Evolutionary conservation across 164 flowering plant species (phyloP).

Genomic region (Brasenia schreberi): DNA sequence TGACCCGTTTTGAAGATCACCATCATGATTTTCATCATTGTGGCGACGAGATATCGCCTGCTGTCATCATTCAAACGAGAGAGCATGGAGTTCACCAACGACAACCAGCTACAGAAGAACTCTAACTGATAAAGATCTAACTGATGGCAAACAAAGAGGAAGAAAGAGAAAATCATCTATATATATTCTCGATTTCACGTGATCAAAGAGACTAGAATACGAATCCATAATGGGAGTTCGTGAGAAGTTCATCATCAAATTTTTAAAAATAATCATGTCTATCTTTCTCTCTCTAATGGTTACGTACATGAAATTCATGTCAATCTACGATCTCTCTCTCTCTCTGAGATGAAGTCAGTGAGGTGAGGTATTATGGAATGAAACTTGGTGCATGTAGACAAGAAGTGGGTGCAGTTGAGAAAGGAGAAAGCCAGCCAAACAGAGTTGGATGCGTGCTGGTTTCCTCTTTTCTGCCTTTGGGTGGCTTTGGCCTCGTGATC

Average conservation of each 20-base stretch:
- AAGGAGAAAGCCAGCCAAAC: slow-evolving; percentile 40
- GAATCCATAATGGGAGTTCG: too few species aligned
- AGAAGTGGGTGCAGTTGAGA: slow-evolving; percentile 5
- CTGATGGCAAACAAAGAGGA: too few species aligned
- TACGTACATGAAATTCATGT: background rate
- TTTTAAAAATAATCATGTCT: too few species aligned
- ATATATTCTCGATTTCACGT: too few species aligned
- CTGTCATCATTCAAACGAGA: slow-evolving; percentile 2
- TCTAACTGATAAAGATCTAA: too few species aligned
- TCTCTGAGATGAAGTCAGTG: background rate
- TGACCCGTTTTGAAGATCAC: background rate
- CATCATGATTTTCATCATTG: background rate
- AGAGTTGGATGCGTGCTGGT: slow-evolving; percentile 17
- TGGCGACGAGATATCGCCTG: background rate
- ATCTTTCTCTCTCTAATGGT: background rate
- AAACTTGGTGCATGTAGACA: slow-evolving; percentile 2
- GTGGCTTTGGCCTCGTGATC: slow-evolving; percentile 56
- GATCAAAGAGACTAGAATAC: too few species aligned
- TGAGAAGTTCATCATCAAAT: too few species aligned
- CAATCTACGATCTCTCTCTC: background rate
- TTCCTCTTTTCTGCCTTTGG: background rate
- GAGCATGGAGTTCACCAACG: background rate
- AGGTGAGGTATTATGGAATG: background rate
- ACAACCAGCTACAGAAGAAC: background rate
- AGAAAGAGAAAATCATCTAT: too few species aligned